These are phyloP conservation scores for Xylaria scruposa DNA, from an alignment of 495 filamentous ascomycete species.

Conservation along the genomic window DNA sequence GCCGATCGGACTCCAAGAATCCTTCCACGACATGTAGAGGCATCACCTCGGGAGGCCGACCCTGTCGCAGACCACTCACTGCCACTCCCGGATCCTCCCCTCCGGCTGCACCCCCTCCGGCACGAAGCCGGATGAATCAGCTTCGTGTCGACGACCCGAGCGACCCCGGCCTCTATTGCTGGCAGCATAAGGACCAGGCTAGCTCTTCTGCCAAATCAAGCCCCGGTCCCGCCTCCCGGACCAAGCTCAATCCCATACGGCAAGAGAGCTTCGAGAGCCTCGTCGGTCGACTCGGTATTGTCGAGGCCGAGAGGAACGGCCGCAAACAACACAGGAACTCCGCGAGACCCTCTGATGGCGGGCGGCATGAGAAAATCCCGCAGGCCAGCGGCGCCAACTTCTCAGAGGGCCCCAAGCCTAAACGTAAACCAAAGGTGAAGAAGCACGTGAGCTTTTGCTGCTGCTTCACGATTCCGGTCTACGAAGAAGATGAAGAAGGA, in stretches of 20 bases:
- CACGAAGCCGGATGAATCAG: slow-evolving; percentile 46
- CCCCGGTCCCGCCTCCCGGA: slow-evolving; percentile 43
- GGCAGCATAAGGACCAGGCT: slow-evolving; percentile 93
- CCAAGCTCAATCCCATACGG: slow-evolving; percentile 54
- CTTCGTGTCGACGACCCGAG: slow-evolving; percentile 57
- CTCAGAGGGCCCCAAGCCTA: slow-evolving; percentile 33
- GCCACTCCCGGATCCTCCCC: slow-evolving; percentile 42
- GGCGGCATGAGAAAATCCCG: slow-evolving; percentile 31
- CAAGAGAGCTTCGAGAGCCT: slow-evolving; percentile 84
- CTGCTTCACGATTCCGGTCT: slow-evolving; percentile 52
- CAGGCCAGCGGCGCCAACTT: slow-evolving; percentile 12
- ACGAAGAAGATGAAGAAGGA: slow-evolving; percentile 37
- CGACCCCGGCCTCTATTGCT: slow-evolving; percentile 72
- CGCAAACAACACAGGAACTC: slow-evolving; percentile 35
- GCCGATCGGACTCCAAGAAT: slow-evolving; percentile 81
- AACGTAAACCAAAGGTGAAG: slow-evolving; percentile 44
- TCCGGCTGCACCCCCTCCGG: slow-evolving; percentile 37
- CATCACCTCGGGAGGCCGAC: slow-evolving; percentile 75
- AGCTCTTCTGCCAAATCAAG: slow-evolving; percentile 49
- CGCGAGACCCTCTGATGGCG: slow-evolving; percentile 15
- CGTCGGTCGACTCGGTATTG: slow-evolving; percentile 76
- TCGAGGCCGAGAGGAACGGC: slow-evolving; percentile 53
- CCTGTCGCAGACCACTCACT: slow-evolving; percentile 75
- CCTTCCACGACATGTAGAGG: slow-evolving; percentile 87
- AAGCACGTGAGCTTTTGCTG: slow-evolving; percentile 45